Conservation (phyloP, 495 filamentous ascomycete genomes). For the Penicillium steckii region DNA sequence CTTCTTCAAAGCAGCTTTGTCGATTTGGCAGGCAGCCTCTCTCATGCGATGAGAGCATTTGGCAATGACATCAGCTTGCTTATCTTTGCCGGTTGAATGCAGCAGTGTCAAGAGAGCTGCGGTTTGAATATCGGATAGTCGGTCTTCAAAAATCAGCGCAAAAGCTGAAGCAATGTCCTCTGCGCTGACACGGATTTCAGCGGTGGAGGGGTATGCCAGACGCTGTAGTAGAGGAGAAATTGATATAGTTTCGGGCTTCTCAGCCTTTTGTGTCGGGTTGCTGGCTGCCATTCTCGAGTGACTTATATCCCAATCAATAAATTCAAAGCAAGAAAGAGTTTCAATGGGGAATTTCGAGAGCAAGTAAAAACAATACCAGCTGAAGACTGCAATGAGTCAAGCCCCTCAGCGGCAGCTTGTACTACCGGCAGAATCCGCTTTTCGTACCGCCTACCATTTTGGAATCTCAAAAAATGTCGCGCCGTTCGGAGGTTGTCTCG, state of each 20-base stretch:
- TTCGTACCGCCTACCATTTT: slow-evolving; percentile 9
- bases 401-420: slow-evolving; percentile 12
- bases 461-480: slow-evolving; percentile 30
- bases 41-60: slow-evolving; percentile 69
- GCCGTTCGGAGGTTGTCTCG: slow-evolving; percentile 13
- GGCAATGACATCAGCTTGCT: slow-evolving; percentile 74
- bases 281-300: slow-evolving; percentile 23
- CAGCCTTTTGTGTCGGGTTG: slow-evolving; percentile 3
- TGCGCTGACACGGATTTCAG: slow-evolving; percentile 57
- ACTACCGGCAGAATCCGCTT: slow-evolving; percentile 24
- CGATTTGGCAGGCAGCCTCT: slow-evolving; percentile 65
- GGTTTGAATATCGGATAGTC: slow-evolving; percentile 77
- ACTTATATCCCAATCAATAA: neutral
- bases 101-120: slow-evolving; percentile 82
- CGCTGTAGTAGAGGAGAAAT: slow-evolving; percentile 80
- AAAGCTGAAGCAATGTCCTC: slow-evolving; percentile 85
- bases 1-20: slow-evolving; percentile 55
- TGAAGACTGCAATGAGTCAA: slow-evolving; percentile 2
- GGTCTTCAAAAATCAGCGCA: slow-evolving; percentile 82
- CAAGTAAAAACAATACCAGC: neutral
- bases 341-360: slow-evolving; percentile 1
- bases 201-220: slow-evolving; percentile 66
- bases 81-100: slow-evolving; percentile 81
- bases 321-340: neutral
- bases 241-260: slow-evolving; percentile 52